Evolutionary conservation across 108 stramenopile genomes (phyloP).

Genomic region (Chaetoceros muelleri): DNA sequence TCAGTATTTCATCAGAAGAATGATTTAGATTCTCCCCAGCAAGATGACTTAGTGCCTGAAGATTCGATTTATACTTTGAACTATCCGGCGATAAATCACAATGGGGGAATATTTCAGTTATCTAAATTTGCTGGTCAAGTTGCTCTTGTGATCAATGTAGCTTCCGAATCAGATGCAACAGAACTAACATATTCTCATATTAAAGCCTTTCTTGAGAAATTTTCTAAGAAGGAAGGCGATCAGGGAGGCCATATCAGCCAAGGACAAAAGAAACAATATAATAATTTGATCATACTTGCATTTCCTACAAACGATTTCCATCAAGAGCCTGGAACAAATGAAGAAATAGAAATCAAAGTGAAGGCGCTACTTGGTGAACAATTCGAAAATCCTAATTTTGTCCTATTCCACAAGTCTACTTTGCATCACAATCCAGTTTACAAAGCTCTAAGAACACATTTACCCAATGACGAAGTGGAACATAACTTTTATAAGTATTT

Average conservation of each 20-base stretch:
- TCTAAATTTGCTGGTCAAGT: slow-evolving; percentile 44
- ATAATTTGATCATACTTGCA: slow-evolving; percentile 54
- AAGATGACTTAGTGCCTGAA: neutral
- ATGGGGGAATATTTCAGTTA: slow-evolving; percentile 36
- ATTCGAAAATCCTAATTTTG: slow-evolving; percentile 51
- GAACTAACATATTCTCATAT: slow-evolving; percentile 45
- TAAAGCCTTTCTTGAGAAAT: neutral
- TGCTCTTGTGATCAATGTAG: slow-evolving; percentile 64
- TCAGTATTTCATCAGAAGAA: neutral
- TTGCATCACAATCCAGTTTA: slow-evolving; percentile 50
- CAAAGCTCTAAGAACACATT: slow-evolving; percentile 33
- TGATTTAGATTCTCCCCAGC: neutral
- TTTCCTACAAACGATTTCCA: slow-evolving; percentile 72
- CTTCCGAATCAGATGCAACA: slow-evolving; percentile 74
- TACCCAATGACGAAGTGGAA: slow-evolving; percentile 24
- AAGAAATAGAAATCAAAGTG: slow-evolving; percentile 27
- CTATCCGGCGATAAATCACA: neutral
- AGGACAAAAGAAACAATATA: slow-evolving; percentile 31
- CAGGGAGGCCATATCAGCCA: slow-evolving; percentile 11
- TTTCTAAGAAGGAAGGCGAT: neutral
- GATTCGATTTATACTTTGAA: neutral
- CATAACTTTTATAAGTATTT: slow-evolving; percentile 80
- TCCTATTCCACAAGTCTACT: slow-evolving; percentile 38
- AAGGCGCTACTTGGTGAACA: slow-evolving; percentile 33
- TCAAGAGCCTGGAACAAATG: slow-evolving; percentile 60